These are phyloP conservation scores for Fonsecaea monophora DNA, from an alignment of 2,329 filamentous ascomycete species.

Conservation along the genomic window DNA sequence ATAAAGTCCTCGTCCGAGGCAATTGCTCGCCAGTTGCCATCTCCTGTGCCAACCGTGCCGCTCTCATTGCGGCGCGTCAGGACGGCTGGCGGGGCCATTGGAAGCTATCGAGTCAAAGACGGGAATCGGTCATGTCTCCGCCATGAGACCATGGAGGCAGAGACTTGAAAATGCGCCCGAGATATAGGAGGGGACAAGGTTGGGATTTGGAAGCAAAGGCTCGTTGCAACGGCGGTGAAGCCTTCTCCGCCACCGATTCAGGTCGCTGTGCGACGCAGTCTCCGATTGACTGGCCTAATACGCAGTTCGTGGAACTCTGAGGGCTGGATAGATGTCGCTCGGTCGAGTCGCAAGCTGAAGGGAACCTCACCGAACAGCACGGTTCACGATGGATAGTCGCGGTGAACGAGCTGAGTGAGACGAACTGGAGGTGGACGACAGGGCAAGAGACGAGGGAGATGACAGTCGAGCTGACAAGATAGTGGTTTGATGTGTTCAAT, in stretches of 20 bases:
- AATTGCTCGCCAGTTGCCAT: constrained; percentile 36
- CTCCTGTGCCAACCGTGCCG: constrained; percentile 14
- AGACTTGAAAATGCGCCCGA: not conserved
- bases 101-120: constrained; percentile 9
- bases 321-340: not conserved
- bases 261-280: constrained; percentile 1
- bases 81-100: constrained; percentile 26
- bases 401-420: not conserved
- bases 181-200: not conserved
- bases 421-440: not conserved
- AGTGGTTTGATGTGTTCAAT: not conserved
- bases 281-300: not conserved
- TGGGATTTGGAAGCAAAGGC: not conserved
- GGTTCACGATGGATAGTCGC: not conserved
- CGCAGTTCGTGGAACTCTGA: not conserved
- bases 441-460: constrained; percentile 1
- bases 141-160: not conserved
- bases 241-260: not conserved
- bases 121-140: not conserved
- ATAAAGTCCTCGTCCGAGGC: constrained; percentile 40
- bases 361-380: not conserved
- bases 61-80: constrained; percentile 23
- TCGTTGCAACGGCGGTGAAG: not conserved
- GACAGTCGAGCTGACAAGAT: not conserved
- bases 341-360: not conserved